These are phyloP conservation scores for Silene latifolia DNA, from an alignment of 148 eudicot species.

Conservation along the genomic window DNA sequence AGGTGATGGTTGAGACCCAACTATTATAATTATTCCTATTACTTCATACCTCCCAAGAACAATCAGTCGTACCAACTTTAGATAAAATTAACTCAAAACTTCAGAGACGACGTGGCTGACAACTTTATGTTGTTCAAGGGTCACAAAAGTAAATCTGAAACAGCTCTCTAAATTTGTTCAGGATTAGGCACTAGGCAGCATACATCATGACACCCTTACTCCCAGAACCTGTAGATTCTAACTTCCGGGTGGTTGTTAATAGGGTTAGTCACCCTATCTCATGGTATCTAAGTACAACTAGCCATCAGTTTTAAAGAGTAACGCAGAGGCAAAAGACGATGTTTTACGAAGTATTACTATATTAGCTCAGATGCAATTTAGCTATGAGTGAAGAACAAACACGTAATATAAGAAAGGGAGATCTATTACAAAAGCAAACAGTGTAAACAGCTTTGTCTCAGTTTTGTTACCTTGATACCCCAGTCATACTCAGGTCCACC, in stretches of 20 bases:
- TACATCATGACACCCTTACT: neutral
- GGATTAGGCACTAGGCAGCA: neutral
- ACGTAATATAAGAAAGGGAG: neutral
- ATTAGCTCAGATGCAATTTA: neutral
- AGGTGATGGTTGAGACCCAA: too few species aligned
- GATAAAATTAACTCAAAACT: neutral
- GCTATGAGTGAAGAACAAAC: neutral
- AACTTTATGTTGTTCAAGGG: neutral
- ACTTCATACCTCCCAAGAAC: slow-evolving; percentile 7
- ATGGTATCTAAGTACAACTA: neutral
- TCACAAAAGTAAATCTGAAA: neutral
- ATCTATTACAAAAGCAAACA: neutral
- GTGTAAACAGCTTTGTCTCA: neutral
- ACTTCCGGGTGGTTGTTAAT: neutral
- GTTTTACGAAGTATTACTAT: neutral
- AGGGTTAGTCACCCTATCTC: neutral
- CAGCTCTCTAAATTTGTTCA: neutral
- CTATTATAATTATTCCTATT: too few species aligned
- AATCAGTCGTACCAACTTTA: neutral
- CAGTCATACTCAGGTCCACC: slow-evolving; percentile 98
- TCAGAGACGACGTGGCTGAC: neutral
- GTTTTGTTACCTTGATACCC: slow-evolving; percentile 82
- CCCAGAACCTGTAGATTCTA: neutral
- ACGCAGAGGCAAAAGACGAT: neutral
- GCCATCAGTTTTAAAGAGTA: neutral